These are phyloP conservation scores for Bathelium albidoporum DNA, from an alignment of 495 filamentous ascomycete species.

Conservation along the genomic window DNA sequence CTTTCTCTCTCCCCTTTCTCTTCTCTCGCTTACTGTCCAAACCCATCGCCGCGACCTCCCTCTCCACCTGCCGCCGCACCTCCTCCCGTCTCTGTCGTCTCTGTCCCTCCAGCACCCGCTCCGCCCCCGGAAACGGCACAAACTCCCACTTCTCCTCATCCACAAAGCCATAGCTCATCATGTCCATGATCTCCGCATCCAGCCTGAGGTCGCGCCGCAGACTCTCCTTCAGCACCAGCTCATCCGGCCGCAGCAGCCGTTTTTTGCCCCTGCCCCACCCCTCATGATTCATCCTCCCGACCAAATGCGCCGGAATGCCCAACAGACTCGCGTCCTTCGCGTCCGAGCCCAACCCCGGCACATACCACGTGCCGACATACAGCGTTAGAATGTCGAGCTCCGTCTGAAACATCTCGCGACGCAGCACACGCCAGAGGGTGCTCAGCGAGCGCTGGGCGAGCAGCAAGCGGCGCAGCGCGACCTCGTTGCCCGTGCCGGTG, in stretches of 20 bases:
- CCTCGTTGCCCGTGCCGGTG: slow-evolving; percentile 28
- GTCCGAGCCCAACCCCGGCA: not conserved
- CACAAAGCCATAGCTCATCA: slow-evolving; percentile 48
- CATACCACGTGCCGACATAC: slow-evolving; percentile 33
- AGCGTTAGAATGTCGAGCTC: slow-evolving; percentile 36
- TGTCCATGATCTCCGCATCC: slow-evolving; percentile 33
- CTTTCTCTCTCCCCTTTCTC: not conserved
- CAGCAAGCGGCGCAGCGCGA: slow-evolving; percentile 41
- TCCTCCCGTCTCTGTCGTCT: not conserved
- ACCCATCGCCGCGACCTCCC: not conserved
- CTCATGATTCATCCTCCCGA: slow-evolving; percentile 32
- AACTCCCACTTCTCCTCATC: slow-evolving; percentile 23
- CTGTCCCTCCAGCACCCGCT: not conserved
- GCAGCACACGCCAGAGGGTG: slow-evolving; percentile 41
- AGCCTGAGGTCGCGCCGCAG: slow-evolving; percentile 38
- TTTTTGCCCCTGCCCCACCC: slow-evolving; percentile 34
- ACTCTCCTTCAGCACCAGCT: slow-evolving; percentile 44
- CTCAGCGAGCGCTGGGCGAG: slow-evolving; percentile 47
- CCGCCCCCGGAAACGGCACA: not conserved
- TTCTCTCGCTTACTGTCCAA: not conserved
- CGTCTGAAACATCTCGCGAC: slow-evolving; percentile 30
- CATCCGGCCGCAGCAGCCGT: slow-evolving; percentile 42
- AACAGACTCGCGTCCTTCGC: slow-evolving; percentile 17
- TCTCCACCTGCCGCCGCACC: not conserved
- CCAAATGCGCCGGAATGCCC: slow-evolving; percentile 39